phyloP scores from a whole-genome alignment of 2,329 filamentous ascomycete genomes.

The Alternaria infectoria region DNA sequence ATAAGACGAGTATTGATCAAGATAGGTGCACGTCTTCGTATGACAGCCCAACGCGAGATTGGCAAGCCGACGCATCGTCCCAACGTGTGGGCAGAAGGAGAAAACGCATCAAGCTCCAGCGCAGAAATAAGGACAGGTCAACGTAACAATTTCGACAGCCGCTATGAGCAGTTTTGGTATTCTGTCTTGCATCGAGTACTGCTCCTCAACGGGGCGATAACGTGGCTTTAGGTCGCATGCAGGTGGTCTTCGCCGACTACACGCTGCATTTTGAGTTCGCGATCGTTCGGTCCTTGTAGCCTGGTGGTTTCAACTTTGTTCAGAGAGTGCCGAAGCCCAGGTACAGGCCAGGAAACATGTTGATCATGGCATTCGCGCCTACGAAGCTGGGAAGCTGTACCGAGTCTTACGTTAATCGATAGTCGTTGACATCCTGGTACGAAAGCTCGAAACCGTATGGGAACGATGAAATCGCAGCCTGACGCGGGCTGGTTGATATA shows the following conservation, averaged over 20 bases:
- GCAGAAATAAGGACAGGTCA: too few species aligned
- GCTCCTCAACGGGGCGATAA: too few species aligned
- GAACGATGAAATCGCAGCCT: neutral
- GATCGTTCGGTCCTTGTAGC: neutral
- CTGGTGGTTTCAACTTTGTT: neutral
- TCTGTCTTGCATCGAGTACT: too few species aligned
- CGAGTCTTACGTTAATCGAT: neutral
- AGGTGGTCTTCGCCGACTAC: too few species aligned
- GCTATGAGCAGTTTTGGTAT: too few species aligned
- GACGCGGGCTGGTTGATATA: neutral
- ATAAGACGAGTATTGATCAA: too few species aligned
- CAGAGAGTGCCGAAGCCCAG: neutral
- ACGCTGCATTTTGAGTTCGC: neutral
- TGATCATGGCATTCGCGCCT: neutral
- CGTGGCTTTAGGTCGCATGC: too few species aligned
- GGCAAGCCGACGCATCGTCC: too few species aligned
- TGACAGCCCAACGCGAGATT: fast-evolving
- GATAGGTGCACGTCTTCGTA: too few species aligned
- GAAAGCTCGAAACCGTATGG: neutral
- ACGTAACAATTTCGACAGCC: fast-evolving
- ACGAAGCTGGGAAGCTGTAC: neutral
- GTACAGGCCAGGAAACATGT: neutral
- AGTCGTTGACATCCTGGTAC: neutral
- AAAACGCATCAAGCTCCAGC: too few species aligned
- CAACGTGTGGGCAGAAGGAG: too few species aligned